Evolutionary conservation across 139 green algal genomes (phyloP).

Genomic region (Chlorella sp.): DNA sequence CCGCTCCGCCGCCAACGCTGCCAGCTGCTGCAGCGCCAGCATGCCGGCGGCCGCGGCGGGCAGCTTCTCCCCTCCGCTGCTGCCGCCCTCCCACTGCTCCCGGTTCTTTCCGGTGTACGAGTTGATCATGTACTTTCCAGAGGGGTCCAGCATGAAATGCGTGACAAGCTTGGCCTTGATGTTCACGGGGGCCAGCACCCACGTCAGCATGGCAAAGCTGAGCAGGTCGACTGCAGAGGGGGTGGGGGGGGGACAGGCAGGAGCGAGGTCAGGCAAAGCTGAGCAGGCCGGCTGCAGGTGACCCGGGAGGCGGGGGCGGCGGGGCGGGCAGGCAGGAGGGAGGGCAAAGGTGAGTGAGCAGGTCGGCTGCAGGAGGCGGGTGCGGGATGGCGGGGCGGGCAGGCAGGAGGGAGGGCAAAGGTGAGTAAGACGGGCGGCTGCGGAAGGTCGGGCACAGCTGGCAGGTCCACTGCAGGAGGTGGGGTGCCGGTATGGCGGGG

Average conservation of each 20-base stretch:
- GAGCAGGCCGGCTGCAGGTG: neutral
- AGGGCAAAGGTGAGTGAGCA: too few species aligned
- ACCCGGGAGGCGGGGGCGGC: too few species aligned
- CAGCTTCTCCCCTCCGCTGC: neutral
- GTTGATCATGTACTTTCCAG: constrained; percentile 74
- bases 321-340: neutral
- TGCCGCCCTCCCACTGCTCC: constrained; percentile 2
- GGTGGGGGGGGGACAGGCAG: neutral
- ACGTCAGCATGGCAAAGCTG: constrained; percentile 89
- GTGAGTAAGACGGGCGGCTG: too few species aligned
- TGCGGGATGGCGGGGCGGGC: too few species aligned
- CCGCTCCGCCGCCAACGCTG: neutral
- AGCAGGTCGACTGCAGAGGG: constrained; percentile 77
- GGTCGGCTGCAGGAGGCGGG: too few species aligned
- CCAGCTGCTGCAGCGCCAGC: constrained; percentile 16
- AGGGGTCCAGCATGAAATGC: constrained; percentile 80
- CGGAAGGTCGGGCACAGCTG: too few species aligned
- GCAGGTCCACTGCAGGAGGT: neutral
- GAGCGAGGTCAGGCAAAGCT: neutral
- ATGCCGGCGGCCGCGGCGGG: neutral
- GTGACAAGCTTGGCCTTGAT: constrained; percentile 85
- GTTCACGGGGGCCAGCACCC: constrained; percentile 75
- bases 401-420: too few species aligned
- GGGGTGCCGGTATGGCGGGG: too few species aligned
- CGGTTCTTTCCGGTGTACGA: constrained; percentile 36